Evolutionary conservation across 371 early-diverging fungal species (phyloP).

Genomic region (Actinomortierella wolfii): DNA sequence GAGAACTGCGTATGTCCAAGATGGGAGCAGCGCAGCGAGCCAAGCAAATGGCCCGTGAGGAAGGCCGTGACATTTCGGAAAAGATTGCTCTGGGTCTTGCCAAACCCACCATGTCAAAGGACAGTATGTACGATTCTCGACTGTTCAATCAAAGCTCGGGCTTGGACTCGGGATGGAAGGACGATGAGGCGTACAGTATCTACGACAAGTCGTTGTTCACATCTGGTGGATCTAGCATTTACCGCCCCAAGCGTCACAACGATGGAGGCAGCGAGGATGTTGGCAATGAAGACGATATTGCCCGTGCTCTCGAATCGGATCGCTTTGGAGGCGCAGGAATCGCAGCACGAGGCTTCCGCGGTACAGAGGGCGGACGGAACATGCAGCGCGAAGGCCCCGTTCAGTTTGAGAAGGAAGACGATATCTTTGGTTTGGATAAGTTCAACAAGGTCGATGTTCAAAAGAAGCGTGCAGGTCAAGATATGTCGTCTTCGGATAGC

Average conservation of each 20-base stretch:
- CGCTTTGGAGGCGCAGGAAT: constrained; percentile 60
- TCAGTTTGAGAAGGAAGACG: constrained; percentile 85
- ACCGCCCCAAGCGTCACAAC: constrained; percentile 75
- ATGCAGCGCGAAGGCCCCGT: constrained; percentile 80
- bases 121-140: constrained; percentile 92
- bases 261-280: constrained; percentile 74
- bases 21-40: constrained; percentile 91
- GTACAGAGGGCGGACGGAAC: constrained; percentile 59
- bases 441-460: constrained; percentile 48
- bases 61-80: constrained; percentile 95
- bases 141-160: constrained; percentile 92
- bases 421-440: constrained; percentile 64
- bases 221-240: constrained; percentile 73
- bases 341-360: constrained; percentile 64
- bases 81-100: constrained; percentile 96
- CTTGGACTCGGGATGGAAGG: constrained; percentile 84
- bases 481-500: constrained; percentile 23
- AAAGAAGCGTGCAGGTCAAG: constrained; percentile 39
- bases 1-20: constrained; percentile 86
- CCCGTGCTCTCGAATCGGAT: constrained; percentile 70
- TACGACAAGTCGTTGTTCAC: constrained; percentile 93
- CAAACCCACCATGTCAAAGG: constrained; percentile 85
- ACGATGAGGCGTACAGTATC: constrained; percentile 84
- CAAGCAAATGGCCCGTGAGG: constrained; percentile 74
- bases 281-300: constrained; percentile 72